Base-by-base conservation (phyloP, 495 filamentous ascomycete species). In the Daldinia concentrica region DNA sequence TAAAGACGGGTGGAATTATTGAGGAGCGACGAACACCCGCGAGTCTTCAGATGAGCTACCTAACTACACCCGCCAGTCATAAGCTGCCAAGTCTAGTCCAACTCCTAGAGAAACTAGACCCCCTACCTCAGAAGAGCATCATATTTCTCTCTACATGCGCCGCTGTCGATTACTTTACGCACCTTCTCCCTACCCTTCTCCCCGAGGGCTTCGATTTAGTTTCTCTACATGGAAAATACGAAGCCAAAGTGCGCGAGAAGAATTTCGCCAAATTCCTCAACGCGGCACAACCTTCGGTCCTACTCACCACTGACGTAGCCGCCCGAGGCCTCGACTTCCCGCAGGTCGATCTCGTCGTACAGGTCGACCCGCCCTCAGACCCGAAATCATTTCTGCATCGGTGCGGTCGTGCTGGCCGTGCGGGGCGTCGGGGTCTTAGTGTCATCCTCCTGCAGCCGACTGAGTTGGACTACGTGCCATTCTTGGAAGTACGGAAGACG, bases 341-440 rank as follows among this genome's bases (percentile, higher is more conserved):
- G 1, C 90, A 93, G 63, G 93, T 98, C 36, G 96, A 99, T 79
- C 86, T 98, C 6, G 95, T 98, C 32, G 86, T 98, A 3, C 95
- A 98, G 77, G 84, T 98, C 56, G 95, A 99, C 74, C 91, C 94
- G 0, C 95, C 95, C 1, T 90, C 88, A 30, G 95, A 98, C 76
- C 93, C 95, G 0, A 98, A 98, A 79, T 92, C 90, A 39, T 98
- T 98, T 79, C 90, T 99, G 60, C 95, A 99, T 80, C 90, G 95
- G 63, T 96, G 93, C 73, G 95, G 95, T 3, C 93, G 95, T 62
- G 93, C 96, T 1, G 95, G 94, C 0, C 88, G 95, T 43, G 95
- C 95, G 4, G 95, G 95, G 0, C 90, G 95, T 17, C 85, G 86
- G 58, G 95, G 95, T 1, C 84, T 97, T 14, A 94, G 93, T 58